phyloP scores from a whole-genome alignment of 2,329 filamentous ascomycete genomes.

The Colletotrichum tofieldiae region DNA sequence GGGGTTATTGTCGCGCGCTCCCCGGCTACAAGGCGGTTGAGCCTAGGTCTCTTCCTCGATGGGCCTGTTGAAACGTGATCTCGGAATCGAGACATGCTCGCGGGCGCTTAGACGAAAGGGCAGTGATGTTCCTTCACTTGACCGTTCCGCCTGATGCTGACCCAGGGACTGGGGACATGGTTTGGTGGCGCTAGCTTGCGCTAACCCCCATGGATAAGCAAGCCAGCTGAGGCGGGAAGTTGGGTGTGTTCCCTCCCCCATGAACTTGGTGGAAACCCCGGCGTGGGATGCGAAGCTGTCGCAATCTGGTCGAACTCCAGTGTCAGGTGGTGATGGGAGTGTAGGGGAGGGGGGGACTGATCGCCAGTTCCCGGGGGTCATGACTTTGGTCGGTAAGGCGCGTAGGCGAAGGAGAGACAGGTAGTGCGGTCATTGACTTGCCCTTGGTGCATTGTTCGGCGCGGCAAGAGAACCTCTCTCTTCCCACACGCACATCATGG shows the following conservation, averaged over 20 bases:
- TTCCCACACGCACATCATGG: background rate
- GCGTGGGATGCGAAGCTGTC: slow-evolving; percentile 2
- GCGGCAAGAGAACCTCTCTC: background rate
- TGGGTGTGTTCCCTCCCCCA: background rate
- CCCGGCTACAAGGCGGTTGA: background rate
- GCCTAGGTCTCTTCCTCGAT: slow-evolving; percentile 9
- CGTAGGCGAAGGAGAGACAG: slow-evolving; percentile 9
- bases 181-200: slow-evolving; percentile 31
- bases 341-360: slow-evolving; percentile 15
- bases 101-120: slow-evolving; percentile 26
- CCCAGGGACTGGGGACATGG: slow-evolving; percentile 28
- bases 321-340: slow-evolving; percentile 1
- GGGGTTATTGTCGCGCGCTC: background rate
- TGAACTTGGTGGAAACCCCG: slow-evolving; percentile 1
- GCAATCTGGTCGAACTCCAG: slow-evolving; percentile 11
- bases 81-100: slow-evolving; percentile 32
- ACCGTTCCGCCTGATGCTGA: slow-evolving; percentile 37
- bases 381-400: slow-evolving; percentile 21
- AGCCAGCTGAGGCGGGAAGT: slow-evolving; percentile 15
- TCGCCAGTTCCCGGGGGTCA: slow-evolving; percentile 7
- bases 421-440: background rate
- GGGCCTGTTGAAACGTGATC: slow-evolving; percentile 35
- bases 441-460: background rate
- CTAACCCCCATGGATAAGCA: slow-evolving; percentile 1
- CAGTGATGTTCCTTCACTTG: slow-evolving; percentile 30